phyloP scores from a whole-genome alignment of 768 basidiomycete species.

The Ramaria rubella region DNA sequence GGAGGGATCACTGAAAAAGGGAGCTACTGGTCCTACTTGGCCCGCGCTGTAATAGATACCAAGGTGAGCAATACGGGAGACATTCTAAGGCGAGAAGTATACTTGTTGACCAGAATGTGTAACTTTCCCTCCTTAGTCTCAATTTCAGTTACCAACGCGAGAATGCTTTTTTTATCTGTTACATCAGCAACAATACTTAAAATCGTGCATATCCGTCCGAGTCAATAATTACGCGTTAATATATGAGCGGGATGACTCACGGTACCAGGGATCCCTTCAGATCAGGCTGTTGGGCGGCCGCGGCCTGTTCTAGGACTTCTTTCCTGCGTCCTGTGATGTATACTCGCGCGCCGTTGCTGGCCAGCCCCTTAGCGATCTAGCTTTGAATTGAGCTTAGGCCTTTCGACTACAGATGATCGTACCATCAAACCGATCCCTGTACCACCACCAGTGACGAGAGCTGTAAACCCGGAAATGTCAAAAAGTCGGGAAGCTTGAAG shows the following conservation, averaged over 20 bases:
- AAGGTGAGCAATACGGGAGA: neutral
- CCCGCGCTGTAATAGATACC: slow-evolving; percentile 50
- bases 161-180: slow-evolving; percentile 62
- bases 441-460: slow-evolving; percentile 43
- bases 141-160: slow-evolving; percentile 44
- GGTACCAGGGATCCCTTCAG: slow-evolving; percentile 39
- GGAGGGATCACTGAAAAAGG: slow-evolving; percentile 44
- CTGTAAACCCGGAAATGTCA: slow-evolving; percentile 41
- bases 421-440: slow-evolving; percentile 33
- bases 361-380: slow-evolving; percentile 67
- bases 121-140: slow-evolving; percentile 59
- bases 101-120: slow-evolving; percentile 84
- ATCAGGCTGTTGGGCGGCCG: slow-evolving; percentile 40
- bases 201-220: slow-evolving; percentile 5
- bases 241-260: slow-evolving; percentile 43
- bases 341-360: slow-evolving; percentile 71
- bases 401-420: neutral
- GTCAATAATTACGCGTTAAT: neutral
- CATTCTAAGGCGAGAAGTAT: slow-evolving; percentile 18
- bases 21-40: slow-evolving; percentile 56
- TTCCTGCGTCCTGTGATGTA: slow-evolving; percentile 70
- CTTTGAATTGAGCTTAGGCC: slow-evolving; percentile 28
- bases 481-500: slow-evolving; percentile 31
- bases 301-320: slow-evolving; percentile 54
- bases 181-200: slow-evolving; percentile 63